Evolutionary conservation across 1,139 yeast species (phyloP).

Genomic region (Yamadazyma membranifaciens): DNA sequence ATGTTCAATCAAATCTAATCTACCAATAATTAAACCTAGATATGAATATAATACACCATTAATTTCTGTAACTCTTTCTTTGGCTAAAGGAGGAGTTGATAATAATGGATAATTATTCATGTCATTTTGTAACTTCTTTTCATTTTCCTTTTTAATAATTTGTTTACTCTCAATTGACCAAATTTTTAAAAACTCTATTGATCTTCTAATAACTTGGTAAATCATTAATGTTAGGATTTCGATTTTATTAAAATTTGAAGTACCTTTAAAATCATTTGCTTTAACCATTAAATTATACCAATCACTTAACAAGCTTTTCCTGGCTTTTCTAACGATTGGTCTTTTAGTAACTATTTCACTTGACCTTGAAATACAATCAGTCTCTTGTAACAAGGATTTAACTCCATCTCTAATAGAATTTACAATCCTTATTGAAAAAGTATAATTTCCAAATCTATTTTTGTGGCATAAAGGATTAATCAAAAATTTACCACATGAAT

Average conservation of each 20-base stretch:
- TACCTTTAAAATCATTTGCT: conserved; percentile 80
- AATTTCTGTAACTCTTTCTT: conserved; percentile 70
- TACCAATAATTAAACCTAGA: conserved; percentile 67
- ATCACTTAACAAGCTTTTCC: conserved; percentile 83
- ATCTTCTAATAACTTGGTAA: conserved; percentile 70
- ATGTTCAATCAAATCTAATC: conserved; percentile 73
- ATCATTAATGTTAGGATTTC: conserved; percentile 72
- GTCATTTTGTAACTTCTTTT: conserved; percentile 35
- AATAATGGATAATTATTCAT: conserved; percentile 45
- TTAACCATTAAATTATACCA: conserved; percentile 86
- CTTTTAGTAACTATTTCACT: conserved; percentile 71
- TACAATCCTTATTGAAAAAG: conserved; percentile 44
- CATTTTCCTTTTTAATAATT: conserved; percentile 37
- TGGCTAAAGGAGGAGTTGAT: conserved; percentile 63
- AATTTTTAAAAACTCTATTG: conserved; percentile 67
- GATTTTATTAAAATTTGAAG: conserved; percentile 63
- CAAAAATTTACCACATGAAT: conserved; percentile 74
- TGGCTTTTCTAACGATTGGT: conserved; percentile 66
- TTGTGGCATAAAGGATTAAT: conserved; percentile 62
- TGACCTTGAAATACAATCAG: conserved; percentile 83
- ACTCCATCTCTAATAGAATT: conserved; percentile 78
- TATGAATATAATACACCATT: conserved; percentile 68
- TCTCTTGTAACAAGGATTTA: conserved; percentile 65
- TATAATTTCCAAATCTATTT: conserved; percentile 38
- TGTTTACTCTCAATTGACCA: conserved; percentile 66